Evolutionary conservation across 306 rosid species (phyloP), one percentile per base, ranked within the genome.

Genomic region (Glycine soja): DNA sequence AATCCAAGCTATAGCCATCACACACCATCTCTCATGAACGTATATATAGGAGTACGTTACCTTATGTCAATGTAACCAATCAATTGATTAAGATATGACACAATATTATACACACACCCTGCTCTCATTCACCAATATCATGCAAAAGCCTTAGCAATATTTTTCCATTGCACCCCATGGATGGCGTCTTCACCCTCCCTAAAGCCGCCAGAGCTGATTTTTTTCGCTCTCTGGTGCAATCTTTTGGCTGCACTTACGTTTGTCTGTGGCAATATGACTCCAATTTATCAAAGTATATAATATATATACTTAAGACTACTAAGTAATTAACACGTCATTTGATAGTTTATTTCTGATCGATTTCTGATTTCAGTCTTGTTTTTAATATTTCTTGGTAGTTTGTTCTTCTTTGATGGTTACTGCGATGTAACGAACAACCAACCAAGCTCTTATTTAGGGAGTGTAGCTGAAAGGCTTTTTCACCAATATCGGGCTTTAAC

Each of bases 391-490:
- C 8, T 14, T 30, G 89, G 97, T 81, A 84, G 78, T 65, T 87
- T 94, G 80, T n/a, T 48, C 50, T 89, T 78, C 83, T 56, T 88
- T 54, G 97, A 94, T 81, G 98, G 97, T 7, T 74, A 88, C 46
- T 91, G 84, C 42, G 65, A 85, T 34, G 89, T 79, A 15, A 70
- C 65, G 3, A 81, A 40, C 46, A 42, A 42, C 46, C 9, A 24
- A 24, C 30, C 1, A 24, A 24, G 30, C 2, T 24, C 30, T 24
- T 24, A 1, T 24, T 24, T 7, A 42, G 43, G 7, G 43, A 38
- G 7, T 38, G 43, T 4, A 38, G 43, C 43, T 38, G 46, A 79
- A 83, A 62, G 56, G 67, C 93, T 91, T 81, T 92, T 94, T 46
- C 68, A 79, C 5, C 89, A 89, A 48, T 91, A 85, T 13, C 51